These are phyloP conservation scores for Ophiostoma himal-ulmi DNA, from an alignment of 2,329 filamentous ascomycete species.

Conservation along the genomic window DNA sequence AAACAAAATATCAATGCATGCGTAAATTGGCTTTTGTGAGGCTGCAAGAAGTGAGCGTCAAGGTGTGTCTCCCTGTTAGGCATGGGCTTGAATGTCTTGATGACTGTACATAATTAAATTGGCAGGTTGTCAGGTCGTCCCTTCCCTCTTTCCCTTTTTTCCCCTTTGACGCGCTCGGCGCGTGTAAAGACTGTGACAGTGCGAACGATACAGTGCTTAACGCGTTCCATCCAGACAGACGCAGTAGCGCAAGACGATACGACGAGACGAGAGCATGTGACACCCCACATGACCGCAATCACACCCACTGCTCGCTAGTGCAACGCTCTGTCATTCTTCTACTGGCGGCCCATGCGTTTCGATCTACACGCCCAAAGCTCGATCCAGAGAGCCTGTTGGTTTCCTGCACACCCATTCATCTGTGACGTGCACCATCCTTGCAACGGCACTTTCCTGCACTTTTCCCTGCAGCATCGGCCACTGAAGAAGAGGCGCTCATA, in stretches of 20 bases:
- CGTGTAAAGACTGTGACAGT: slow-evolving; percentile 17
- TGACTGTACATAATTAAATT: slow-evolving; percentile 8
- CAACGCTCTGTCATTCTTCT: background rate
- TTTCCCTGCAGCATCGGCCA: background rate
- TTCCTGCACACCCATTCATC: background rate
- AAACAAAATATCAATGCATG: background rate
- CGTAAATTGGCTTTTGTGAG: background rate
- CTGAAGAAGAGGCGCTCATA: slow-evolving; percentile 6
- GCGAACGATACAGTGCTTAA: slow-evolving; percentile 16
- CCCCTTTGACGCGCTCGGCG: slow-evolving; percentile 21
- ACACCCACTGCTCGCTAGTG: background rate
- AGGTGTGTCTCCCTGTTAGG: background rate
- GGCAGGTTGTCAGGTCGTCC: slow-evolving; percentile 6
- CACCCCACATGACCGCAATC: background rate
- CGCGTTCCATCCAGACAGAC: background rate
- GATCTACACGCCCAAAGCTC: slow-evolving; percentile 17
- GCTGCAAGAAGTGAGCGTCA: slow-evolving; percentile 2
- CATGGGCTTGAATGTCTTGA: slow-evolving; percentile 3
- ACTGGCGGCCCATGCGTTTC: slow-evolving; percentile 10
- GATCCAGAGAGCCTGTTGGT: slow-evolving; percentile 13
- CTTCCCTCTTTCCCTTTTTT: background rate
- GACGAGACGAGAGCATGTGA: background rate
- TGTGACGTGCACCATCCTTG: slow-evolving; percentile 5
- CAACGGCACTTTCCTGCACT: background rate
- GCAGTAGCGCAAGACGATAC: background rate